These are phyloP conservation scores for Vitis rupestris DNA, from an alignment of 164 flowering plant genomes.

Conservation along the genomic window DNA sequence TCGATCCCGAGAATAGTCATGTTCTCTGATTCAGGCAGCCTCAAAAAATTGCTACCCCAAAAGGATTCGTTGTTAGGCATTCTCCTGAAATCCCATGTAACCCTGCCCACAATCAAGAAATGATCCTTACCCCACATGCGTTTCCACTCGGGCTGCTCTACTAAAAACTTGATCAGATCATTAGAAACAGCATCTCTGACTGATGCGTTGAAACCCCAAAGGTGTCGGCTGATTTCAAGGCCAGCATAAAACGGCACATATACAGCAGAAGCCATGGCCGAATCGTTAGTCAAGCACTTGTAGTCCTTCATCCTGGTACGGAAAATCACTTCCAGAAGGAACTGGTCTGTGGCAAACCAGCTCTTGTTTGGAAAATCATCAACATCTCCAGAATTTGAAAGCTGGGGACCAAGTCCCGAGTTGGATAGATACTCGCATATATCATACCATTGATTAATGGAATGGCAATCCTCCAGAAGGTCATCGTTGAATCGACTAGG, in stretches of 20 bases:
- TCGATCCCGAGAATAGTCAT: constrained; percentile 43
- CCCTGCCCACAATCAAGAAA: constrained; percentile 22
- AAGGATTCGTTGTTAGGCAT: constrained; percentile 11
- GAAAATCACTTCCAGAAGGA: constrained; percentile 24
- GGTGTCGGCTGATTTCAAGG: constrained; percentile 12
- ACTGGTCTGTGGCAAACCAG: constrained; percentile 37
- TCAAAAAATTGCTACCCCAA: constrained; percentile 45
- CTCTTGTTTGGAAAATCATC: background rate
- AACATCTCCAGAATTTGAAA: background rate
- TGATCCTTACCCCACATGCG: constrained; percentile 25
- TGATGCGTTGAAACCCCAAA: constrained; percentile 15
- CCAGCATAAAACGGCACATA: constrained; percentile 29
- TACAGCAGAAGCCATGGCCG: constrained; percentile 23
- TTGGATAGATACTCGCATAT: constrained; percentile 27
- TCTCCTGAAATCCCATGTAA: constrained; percentile 20
- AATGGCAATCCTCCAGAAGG: constrained; percentile 21
- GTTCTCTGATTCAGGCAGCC: constrained; percentile 32
- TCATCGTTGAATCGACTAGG: constrained; percentile 28
- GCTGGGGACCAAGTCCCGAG: constrained; percentile 23
- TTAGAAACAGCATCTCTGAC: constrained; percentile 8
- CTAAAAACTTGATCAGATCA: constrained; percentile 12
- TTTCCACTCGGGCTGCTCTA: constrained; percentile 16
- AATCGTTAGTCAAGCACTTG: constrained; percentile 19
- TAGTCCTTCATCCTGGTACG: constrained; percentile 21
- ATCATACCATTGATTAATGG: constrained; percentile 16